Evolutionary conservation across 768 basidiomycete genomes (phyloP).

Genomic region (Termitomyces bulborhizus): DNA sequence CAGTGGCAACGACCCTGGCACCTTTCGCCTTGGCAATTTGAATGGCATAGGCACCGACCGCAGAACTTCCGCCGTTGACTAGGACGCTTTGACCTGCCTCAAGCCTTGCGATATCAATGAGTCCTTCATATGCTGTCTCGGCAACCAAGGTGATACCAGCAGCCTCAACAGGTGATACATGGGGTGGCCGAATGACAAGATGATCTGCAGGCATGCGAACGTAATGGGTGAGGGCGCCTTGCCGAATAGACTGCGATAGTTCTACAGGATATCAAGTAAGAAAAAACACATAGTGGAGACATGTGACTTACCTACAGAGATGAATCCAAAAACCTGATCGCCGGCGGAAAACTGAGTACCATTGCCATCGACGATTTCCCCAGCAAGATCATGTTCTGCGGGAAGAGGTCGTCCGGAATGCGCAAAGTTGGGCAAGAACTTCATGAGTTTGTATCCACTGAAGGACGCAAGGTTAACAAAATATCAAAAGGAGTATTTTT

Average conservation of each 20-base stretch:
- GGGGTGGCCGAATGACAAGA: slow-evolving; percentile 39
- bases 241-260: slow-evolving; percentile 28
- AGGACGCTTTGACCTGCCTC: slow-evolving; percentile 56
- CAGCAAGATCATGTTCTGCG: slow-evolving; percentile 59
- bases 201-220: slow-evolving; percentile 33
- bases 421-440: slow-evolving; percentile 34
- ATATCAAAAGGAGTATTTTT: neutral
- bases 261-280: slow-evolving; percentile 4
- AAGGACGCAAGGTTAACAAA: neutral
- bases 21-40: slow-evolving; percentile 66
- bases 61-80: slow-evolving; percentile 65
- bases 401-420: slow-evolving; percentile 42
- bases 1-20: slow-evolving; percentile 51
- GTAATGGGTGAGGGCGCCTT: slow-evolving; percentile 60
- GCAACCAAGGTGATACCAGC: slow-evolving; percentile 56
- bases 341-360: slow-evolving; percentile 47
- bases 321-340: slow-evolving; percentile 59
- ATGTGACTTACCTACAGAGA: slow-evolving; percentile 25
- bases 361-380: slow-evolving; percentile 52
- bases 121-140: slow-evolving; percentile 51
- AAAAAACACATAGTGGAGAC: neutral
- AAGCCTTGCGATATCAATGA: slow-evolving; percentile 42
- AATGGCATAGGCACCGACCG: slow-evolving; percentile 66
- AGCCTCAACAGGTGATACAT: slow-evolving; percentile 49
- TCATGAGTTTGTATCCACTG: slow-evolving; percentile 60